These are phyloP conservation scores for Mrakia frigida DNA, from an alignment of 768 basidiomycete genomes.

Conservation along the genomic window DNA sequence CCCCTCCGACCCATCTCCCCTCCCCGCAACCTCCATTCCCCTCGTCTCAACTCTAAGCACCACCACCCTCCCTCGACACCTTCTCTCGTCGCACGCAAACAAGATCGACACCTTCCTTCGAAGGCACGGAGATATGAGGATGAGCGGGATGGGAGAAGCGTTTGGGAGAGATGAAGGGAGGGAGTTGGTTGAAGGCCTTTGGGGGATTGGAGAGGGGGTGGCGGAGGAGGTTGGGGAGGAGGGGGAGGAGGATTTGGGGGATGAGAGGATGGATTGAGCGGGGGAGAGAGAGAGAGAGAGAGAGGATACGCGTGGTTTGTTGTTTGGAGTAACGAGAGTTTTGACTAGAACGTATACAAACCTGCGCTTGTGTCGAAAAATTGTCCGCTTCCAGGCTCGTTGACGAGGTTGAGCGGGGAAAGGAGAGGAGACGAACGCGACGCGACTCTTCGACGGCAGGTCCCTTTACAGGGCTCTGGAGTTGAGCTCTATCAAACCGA, in stretches of 20 bases:
- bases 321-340: too few species aligned
- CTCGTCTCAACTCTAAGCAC: slow-evolving; percentile 3
- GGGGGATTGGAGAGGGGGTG: slow-evolving; percentile 13
- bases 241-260: slow-evolving; percentile 7
- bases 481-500: too few species aligned
- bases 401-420: too few species aligned
- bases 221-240: slow-evolving; percentile 21
- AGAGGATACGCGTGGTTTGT: too few species aligned
- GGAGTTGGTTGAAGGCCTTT: slow-evolving; percentile 18
- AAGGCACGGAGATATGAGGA: background rate
- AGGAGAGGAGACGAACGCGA: too few species aligned
- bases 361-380: too few species aligned
- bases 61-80: slow-evolving; percentile 10
- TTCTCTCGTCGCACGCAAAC: slow-evolving; percentile 9
- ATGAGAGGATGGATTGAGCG: slow-evolving; percentile 2
- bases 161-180: slow-evolving; percentile 22
- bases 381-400: too few species aligned
- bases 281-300: too few species aligned
- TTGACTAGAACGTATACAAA: too few species aligned
- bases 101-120: slow-evolving; percentile 12
- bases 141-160: slow-evolving; percentile 15
- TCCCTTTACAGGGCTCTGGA: too few species aligned
- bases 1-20: background rate
- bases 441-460: too few species aligned
- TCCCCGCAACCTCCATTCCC: background rate